Evolutionary conservation across 208 protist genomes (phyloP), one percentile per base, ranked within the genome.

Genomic region (Wallacemonas sp.): DNA sequence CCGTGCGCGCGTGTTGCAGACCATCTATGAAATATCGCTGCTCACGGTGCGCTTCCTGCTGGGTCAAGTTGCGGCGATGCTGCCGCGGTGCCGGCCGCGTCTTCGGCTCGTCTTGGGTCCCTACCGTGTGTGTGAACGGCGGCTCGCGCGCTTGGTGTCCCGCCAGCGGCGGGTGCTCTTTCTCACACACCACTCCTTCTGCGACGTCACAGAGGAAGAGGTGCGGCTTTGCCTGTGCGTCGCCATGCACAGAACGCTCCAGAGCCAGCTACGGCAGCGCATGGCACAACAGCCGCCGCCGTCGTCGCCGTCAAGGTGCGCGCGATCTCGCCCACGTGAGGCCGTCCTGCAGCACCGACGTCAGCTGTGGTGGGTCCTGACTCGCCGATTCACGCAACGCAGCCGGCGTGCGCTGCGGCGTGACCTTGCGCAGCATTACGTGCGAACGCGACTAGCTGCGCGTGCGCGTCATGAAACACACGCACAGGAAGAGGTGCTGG

Each of bases 21-120:
- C 87, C 12, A 42, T 93, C 3, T 84, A 80, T 39, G 87, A 93
- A 48, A 68, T 81, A 1, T 62, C 54, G 0, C 65, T 90, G 29
- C 52, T 92, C 22, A 87, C 77, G 78, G 72, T 78, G 26, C 75
- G 81, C 21, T 71, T 83, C 34, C 45, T 79, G 34, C 41, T 86
- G 22, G 36, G 61, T 17, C 76, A 85, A 63, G 62, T 85, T 6
- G 57, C 68, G 1, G 64, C 59, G 22, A 50, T 81, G 30, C 66
- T 81, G 63, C 46, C 66, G 29, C 71, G 70, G 30, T 33, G 30
- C 50, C 42, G 61, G 17, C 76, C 82, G 58, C 63, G 81, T 3
- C 37, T 72, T 12, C 41, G 60, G 10, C 53, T 61, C 17, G 6
- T 81, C 1, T 44, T 81, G 13, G 27, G 54, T 8, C 81, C 81